Conservation (phyloP, 2,329 filamentous ascomycete genomes). For the Claviceps pazoutovae region DNA sequence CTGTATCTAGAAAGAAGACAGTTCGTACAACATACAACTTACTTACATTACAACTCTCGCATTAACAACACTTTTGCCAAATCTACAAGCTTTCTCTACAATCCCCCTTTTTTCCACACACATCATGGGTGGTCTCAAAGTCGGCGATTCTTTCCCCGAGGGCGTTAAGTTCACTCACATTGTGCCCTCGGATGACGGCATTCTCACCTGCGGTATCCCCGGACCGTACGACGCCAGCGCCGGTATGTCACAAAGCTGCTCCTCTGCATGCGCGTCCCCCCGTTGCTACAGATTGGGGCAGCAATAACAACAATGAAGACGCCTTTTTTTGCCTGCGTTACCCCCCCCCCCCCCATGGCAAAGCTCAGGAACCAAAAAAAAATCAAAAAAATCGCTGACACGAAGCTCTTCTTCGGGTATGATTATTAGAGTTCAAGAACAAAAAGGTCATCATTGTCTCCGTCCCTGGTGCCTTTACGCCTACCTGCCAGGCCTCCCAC, state of each 20-base stretch:
- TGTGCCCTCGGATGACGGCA: constrained; percentile 56
- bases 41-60: no score
- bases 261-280: background rate
- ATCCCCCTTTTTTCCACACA: background rate
- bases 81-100: background rate
- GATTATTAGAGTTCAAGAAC: constrained; percentile 33
- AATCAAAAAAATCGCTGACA: background rate
- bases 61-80: no score
- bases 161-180: constrained; percentile 76
- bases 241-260: constrained; percentile 26
- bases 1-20: no score
- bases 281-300: background rate
- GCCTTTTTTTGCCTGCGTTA: background rate
- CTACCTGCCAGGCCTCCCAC: constrained; percentile 70
- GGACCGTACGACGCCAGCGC: constrained; percentile 68
- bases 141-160: constrained; percentile 71
- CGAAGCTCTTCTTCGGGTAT: background rate
- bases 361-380: background rate
- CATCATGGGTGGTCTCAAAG: constrained; percentile 52
- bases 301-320: no score
- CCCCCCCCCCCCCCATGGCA: background rate
- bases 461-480: constrained; percentile 65
- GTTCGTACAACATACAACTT: no score
- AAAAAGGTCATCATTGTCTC: constrained; percentile 44
- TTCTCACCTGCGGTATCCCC: constrained; percentile 67